These are phyloP conservation scores for Acanthamoeba lugdunensis DNA, from an alignment of 208 protist species.

Conservation along the genomic window DNA sequence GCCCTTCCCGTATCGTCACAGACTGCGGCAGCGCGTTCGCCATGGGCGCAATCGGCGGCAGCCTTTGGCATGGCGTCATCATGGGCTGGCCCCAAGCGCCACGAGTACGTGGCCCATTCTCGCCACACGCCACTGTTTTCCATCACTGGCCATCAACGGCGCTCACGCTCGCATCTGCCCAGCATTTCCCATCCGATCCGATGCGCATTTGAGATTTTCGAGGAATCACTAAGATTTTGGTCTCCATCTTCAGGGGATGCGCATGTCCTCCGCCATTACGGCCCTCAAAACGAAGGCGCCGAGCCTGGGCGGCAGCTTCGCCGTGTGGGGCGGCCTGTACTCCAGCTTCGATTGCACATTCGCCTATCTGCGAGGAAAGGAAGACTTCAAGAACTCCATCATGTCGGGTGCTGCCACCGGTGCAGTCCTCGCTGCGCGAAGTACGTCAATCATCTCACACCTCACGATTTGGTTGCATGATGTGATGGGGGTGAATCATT, in stretches of 20 bases:
- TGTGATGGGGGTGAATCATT: not conserved
- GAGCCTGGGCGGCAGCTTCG: constrained; percentile 63
- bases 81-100: constrained; percentile 66
- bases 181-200: not conserved
- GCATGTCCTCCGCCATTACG: constrained; percentile 2
- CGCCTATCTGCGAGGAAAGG: constrained; percentile 53
- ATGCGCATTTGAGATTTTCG: constrained; percentile 4
- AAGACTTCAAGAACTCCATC: constrained; percentile 71
- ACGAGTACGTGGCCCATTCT: not conserved
- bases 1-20: constrained; percentile 68
- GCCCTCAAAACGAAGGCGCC: constrained; percentile 20
- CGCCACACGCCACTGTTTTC: not conserved
- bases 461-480: not conserved
- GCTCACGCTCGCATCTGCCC: not conserved
- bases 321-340: constrained; percentile 72
- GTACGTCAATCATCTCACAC: constrained; percentile 5
- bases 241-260: constrained; percentile 49
- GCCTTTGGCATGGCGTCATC: constrained; percentile 64
- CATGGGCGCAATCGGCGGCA: constrained; percentile 69
- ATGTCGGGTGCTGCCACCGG: constrained; percentile 72
- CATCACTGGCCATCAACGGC: not conserved
- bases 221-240: not conserved
- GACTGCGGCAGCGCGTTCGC: constrained; percentile 72
- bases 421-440: constrained; percentile 58
- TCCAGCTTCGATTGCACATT: constrained; percentile 71